These are phyloP conservation scores for Codiaeum variegatum DNA, from an alignment of 441 rosid genomes.

Conservation along the genomic window DNA sequence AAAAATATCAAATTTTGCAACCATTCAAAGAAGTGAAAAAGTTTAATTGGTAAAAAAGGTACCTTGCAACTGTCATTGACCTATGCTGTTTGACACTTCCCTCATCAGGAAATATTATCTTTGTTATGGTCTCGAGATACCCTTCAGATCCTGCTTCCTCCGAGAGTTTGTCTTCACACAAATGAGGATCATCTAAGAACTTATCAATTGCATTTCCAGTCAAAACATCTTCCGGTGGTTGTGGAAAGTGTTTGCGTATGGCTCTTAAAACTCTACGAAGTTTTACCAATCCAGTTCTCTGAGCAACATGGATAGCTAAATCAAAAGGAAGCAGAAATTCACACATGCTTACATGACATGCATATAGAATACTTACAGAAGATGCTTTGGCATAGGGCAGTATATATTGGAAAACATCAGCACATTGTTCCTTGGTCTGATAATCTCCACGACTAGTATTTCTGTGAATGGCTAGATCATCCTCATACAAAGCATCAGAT, in stretches of 20 bases:
- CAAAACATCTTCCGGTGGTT: constrained; percentile 89
- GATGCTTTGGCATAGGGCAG: constrained; percentile 89
- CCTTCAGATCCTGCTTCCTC: constrained; percentile 87
- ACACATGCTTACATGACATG: constrained; percentile 13
- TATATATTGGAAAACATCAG: constrained; percentile 96
- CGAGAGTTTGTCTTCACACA: constrained; percentile 88
- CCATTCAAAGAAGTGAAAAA: constrained; percentile 8
- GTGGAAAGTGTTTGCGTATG: constrained; percentile 89
- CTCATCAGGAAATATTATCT: constrained; percentile 54
- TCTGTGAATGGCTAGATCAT: constrained; percentile 85
- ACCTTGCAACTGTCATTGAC: constrained; percentile 60
- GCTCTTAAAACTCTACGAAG: constrained; percentile 97
- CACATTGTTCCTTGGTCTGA: constrained; percentile 97
- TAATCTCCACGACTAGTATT: constrained; percentile 96
- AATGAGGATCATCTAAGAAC: constrained; percentile 77
- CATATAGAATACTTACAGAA: constrained; percentile 60
- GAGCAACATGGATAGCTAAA: constrained; percentile 17
- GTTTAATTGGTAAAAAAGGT: constrained; percentile 13
- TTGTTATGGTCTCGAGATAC: constrained; percentile 66
- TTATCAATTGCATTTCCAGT: constrained; percentile 77
- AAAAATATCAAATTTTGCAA: constrained; percentile 12
- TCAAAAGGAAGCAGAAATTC: constrained; percentile 10
- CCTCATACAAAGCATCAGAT: constrained; percentile 86
- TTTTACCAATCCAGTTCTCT: constrained; percentile 94
- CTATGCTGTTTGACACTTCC: constrained; percentile 69